These are phyloP conservation scores for Neurospora africana DNA, from an alignment of 495 filamentous ascomycete species.

Conservation along the genomic window DNA sequence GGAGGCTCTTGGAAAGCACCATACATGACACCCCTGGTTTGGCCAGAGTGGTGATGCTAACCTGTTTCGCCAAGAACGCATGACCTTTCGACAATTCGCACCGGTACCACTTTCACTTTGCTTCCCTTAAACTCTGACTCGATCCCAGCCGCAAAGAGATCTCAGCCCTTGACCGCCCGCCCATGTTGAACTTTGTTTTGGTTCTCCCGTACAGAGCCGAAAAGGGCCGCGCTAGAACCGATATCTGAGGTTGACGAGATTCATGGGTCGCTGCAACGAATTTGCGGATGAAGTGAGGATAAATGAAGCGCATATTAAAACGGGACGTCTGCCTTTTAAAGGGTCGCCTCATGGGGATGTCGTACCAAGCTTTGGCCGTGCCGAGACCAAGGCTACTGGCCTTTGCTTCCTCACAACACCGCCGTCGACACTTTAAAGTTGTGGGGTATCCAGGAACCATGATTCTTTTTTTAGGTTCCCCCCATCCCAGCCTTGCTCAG, in stretches of 20 bases:
- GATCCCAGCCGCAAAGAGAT: neutral
- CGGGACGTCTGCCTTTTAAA: constrained; percentile 25
- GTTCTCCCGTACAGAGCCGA: neutral
- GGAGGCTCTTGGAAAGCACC: neutral
- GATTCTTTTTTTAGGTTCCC: constrained; percentile 35
- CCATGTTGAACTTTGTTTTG: neutral
- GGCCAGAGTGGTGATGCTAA: neutral
- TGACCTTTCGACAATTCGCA: neutral
- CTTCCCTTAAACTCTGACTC: neutral
- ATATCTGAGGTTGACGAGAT: constrained; percentile 5
- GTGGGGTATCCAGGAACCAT: constrained; percentile 6
- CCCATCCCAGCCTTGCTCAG: constrained; percentile 9
- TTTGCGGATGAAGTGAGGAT: constrained; percentile 42
- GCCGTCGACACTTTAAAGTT: constrained; percentile 7
- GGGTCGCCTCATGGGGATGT: constrained; percentile 14
- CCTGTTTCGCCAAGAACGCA: neutral
- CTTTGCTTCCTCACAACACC: constrained; percentile 1
- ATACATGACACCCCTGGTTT: neutral
- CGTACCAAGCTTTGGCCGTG: constrained; percentile 6
- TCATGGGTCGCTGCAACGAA: constrained; percentile 21
- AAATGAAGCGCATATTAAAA: constrained; percentile 39
- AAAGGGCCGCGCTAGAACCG: neutral
- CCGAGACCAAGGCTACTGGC: constrained; percentile 10
- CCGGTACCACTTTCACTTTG: neutral
- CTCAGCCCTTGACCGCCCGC: neutral